Conservation (phyloP, 768 basidiomycete species). For the Boletus pseudopeckii region DNA sequence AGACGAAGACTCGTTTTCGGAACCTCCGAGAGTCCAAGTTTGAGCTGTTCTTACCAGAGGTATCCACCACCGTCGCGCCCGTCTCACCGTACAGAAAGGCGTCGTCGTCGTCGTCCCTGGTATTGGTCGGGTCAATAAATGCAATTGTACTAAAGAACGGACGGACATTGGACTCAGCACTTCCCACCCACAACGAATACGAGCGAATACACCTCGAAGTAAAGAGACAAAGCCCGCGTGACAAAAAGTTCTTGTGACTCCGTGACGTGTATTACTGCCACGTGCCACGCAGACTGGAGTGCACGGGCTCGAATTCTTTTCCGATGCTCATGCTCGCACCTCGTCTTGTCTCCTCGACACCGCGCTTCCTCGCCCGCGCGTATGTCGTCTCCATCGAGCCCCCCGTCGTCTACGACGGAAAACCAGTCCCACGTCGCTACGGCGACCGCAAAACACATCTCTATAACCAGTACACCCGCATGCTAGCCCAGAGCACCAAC, state of each 20-base stretch:
- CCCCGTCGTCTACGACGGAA: conserved; percentile 49
- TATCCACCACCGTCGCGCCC: conserved; percentile 30
- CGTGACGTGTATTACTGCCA: conserved; percentile 13
- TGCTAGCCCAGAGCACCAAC: conserved; percentile 55
- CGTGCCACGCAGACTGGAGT: not conserved
- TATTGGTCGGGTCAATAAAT: conserved; percentile 25
- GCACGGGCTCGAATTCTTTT: not conserved
- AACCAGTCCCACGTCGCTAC: conserved; percentile 63
- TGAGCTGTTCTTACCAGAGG: conserved; percentile 47
- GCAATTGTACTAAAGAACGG: conserved; percentile 14
- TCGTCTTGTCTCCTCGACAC: conserved; percentile 8
- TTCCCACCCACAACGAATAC: conserved; percentile 18
- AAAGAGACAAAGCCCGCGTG: conserved; percentile 26
- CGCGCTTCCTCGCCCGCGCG: conserved; percentile 31
- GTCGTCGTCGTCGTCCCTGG: conserved; percentile 79
- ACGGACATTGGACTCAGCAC: conserved; percentile 29
- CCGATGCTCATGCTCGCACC: conserved; percentile 9
- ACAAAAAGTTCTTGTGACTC: conserved; percentile 21
- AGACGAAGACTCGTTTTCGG: conserved; percentile 28
- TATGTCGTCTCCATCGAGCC: conserved; percentile 60
- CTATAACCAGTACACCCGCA: conserved; percentile 73
- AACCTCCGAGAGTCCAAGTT: conserved; percentile 22
- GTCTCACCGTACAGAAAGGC: conserved; percentile 73
- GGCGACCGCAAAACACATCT: conserved; percentile 77
- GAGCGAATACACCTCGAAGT: conserved; percentile 18